A percentile compares a stretch with the other conserved stretches of the same genome.
Evolutionary conservation across 208 protist genomes (phyloP).

Genomic region (Leishmania lainsoni): DNA sequence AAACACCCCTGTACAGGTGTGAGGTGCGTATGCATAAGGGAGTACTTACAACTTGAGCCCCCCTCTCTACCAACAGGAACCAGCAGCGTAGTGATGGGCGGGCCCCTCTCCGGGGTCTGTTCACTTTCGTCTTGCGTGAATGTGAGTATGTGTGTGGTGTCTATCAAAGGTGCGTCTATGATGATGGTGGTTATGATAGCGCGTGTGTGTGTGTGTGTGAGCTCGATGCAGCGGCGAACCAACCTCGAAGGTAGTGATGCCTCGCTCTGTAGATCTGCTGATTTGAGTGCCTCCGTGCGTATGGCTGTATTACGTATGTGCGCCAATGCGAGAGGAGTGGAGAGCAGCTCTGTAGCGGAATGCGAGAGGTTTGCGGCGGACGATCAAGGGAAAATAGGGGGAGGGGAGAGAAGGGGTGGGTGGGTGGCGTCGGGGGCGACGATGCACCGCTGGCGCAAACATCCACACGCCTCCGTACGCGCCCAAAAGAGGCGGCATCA

Average conservation of each 20-base stretch:
- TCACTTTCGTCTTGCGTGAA: neutral
- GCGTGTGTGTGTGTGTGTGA: constrained; percentile 1
- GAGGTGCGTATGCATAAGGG: neutral
- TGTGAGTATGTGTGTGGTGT: constrained; percentile 4
- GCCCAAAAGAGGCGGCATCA: neutral
- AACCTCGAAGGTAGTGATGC: neutral
- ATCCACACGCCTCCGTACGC: constrained; percentile 2
- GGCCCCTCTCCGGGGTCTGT: neutral
- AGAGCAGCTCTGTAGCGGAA: neutral
- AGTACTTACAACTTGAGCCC: neutral
- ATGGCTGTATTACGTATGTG: neutral
- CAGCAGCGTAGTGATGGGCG: neutral
- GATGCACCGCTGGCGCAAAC: neutral
- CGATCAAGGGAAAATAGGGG: neutral
- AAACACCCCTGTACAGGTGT: neutral
- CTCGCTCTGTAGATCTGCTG: neutral
- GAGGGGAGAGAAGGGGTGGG: neutral
- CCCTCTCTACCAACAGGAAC: neutral
- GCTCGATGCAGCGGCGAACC: neutral
- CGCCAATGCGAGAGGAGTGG: neutral
- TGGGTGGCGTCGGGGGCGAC: neutral
- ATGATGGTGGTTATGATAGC: neutral
- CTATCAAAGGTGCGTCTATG: constrained; percentile 2
- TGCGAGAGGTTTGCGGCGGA: neutral
- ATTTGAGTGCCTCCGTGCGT: neutral